These are phyloP conservation scores for Puccinia hordei DNA, from an alignment of 1,284 basidiomycete species.

Conservation along the genomic window DNA sequence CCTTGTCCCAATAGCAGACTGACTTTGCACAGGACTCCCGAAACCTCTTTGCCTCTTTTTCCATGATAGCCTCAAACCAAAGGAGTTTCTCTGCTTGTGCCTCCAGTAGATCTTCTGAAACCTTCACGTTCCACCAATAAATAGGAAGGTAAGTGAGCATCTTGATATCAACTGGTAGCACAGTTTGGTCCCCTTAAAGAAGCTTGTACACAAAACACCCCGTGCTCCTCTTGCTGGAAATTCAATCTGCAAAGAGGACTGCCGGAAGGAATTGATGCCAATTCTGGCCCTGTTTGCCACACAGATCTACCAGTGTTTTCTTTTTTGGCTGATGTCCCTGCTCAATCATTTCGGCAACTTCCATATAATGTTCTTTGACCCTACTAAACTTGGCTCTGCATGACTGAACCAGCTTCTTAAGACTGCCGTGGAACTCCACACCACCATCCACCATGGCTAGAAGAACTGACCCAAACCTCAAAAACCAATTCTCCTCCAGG, in stretches of 20 bases:
- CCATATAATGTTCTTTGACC: neutral
- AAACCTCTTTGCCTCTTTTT: neutral
- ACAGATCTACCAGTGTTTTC: neutral
- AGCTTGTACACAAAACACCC: neutral
- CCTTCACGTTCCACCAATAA: slow-evolving; percentile 24
- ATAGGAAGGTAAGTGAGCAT: neutral
- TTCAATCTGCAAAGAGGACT: slow-evolving; percentile 12
- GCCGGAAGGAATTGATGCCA: neutral
- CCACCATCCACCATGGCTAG: neutral
- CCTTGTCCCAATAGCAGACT: slow-evolving; percentile 16
- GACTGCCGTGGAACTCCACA: neutral
- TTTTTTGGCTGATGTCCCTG: slow-evolving; percentile 11
- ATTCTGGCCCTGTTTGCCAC: neutral
- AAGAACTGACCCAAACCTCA: neutral
- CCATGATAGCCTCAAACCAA: neutral
- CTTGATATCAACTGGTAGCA: slow-evolving; percentile 16
- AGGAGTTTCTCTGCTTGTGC: slow-evolving; percentile 6
- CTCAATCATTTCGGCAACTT: no score
- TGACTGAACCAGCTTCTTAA: neutral
- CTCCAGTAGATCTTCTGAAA: neutral
- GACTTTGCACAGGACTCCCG: neutral
- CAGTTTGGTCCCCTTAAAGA: neutral
- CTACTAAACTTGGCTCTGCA: slow-evolving; percentile 9
- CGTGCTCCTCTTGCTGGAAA: slow-evolving; percentile 14
- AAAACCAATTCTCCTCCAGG: slow-evolving; percentile 20